phyloP scores from a whole-genome alignment of 352 stramenopile species.

The Globisporangium abappressorium region DNA sequence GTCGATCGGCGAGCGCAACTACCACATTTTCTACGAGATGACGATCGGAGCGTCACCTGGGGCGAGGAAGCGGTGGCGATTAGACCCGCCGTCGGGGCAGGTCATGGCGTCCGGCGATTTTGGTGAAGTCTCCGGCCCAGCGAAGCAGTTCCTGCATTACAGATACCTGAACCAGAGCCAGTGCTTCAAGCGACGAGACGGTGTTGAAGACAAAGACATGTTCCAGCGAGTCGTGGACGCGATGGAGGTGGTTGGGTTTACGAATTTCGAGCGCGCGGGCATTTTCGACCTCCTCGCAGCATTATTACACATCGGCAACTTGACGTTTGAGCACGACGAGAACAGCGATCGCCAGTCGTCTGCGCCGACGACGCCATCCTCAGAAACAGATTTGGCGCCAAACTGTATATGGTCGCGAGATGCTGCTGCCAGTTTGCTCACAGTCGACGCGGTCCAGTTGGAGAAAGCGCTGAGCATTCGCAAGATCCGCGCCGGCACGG shows the following conservation, averaged over 20 bases:
- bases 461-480: conserved; percentile 73
- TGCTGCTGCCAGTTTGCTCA: conserved; percentile 64
- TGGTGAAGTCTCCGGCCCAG: conserved; percentile 37
- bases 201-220: conserved; percentile 71
- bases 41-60: conserved; percentile 47
- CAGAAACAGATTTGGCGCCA: conserved; percentile 44
- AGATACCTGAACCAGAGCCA: conserved; percentile 86
- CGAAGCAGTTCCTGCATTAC: conserved; percentile 66
- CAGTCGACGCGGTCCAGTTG: conserved; percentile 67
- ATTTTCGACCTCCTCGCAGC: conserved; percentile 84
- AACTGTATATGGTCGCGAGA: conserved; percentile 71
- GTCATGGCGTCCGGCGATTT: conserved; percentile 40
- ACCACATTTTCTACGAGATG: conserved; percentile 89
- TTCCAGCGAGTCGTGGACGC: conserved; percentile 78
- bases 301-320: conserved; percentile 89
- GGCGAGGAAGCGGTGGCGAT: conserved; percentile 52
- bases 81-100: conserved; percentile 48
- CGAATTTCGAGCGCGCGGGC: conserved; percentile 57
- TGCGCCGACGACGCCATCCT: conserved; percentile 21
- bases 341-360: conserved; percentile 47
- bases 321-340: conserved; percentile 83
- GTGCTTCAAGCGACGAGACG: conserved; percentile 78
- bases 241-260: conserved; percentile 85
- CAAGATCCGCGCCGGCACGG: conserved; percentile 74
- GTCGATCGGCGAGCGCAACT: conserved; percentile 79